phyloP scores from a whole-genome alignment of 805 yeast species.

The Lipomyces chichibuensis region DNA sequence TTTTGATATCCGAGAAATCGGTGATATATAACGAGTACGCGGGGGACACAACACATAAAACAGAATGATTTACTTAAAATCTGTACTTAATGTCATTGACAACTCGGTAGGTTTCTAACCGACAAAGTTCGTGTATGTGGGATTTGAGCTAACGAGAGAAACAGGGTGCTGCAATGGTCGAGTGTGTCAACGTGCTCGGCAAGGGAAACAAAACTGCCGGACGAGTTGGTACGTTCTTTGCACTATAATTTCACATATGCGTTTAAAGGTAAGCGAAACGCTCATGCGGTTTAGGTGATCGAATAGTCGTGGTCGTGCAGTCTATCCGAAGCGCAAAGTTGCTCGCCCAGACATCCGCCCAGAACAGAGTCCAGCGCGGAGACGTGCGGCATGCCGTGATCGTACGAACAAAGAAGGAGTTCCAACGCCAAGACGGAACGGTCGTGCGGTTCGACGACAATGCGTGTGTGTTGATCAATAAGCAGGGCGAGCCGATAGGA shows the following conservation, averaged over 20 bases:
- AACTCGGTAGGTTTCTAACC: slow-evolving; percentile 57
- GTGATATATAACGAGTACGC: not conserved
- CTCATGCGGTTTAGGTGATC: slow-evolving; percentile 61
- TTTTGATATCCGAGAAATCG: not conserved
- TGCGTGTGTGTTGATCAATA: slow-evolving; percentile 93
- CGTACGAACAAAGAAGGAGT: slow-evolving; percentile 84
- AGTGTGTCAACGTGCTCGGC: slow-evolving; percentile 91
- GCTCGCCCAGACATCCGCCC: slow-evolving; percentile 11
- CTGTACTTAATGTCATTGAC: slow-evolving; percentile 87
- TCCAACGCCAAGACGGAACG: slow-evolving; percentile 83
- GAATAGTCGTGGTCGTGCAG: slow-evolving; percentile 83
- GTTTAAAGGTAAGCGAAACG: no score
- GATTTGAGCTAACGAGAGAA: not conserved
- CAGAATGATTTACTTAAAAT: slow-evolving; percentile 82
- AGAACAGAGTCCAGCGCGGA: slow-evolving; percentile 85
- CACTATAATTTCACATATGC: not conserved
- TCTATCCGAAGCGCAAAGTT: slow-evolving; percentile 23
- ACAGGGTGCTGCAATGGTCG: slow-evolving; percentile 74
- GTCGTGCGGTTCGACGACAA: slow-evolving; percentile 89
- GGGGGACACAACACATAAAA: not conserved
- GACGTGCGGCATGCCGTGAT: slow-evolving; percentile 95
- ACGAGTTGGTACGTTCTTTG: slow-evolving; percentile 48
- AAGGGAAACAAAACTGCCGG: slow-evolving; percentile 86
- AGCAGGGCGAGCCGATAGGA: slow-evolving; percentile 91
- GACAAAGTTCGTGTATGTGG: no score